Conservation (phyloP, 768 basidiomycete species). For the Cystofilobasidium ferigula region DNA sequence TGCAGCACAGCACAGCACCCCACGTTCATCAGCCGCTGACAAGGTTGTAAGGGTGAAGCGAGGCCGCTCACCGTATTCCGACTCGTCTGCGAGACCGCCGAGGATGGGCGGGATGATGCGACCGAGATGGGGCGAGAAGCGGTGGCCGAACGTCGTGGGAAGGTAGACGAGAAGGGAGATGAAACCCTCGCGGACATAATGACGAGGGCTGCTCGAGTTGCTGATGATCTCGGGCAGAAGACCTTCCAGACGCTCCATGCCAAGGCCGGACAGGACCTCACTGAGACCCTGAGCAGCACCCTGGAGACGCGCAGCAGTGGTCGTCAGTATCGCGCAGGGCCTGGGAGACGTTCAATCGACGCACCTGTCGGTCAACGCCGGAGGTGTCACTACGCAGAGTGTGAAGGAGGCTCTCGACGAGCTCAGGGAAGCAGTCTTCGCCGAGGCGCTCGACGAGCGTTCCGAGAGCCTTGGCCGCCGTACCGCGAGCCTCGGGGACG, state of each 20-base stretch:
- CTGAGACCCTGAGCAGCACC: slow-evolving; percentile 95
- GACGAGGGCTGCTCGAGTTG: slow-evolving; percentile 75
- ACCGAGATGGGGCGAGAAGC: slow-evolving; percentile 90
- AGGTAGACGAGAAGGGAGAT: slow-evolving; percentile 94
- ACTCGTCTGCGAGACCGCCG: slow-evolving; percentile 76
- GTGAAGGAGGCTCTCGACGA: slow-evolving; percentile 76
- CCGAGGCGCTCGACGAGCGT: slow-evolving; percentile 94
- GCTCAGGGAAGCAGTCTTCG: slow-evolving; percentile 85
- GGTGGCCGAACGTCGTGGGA: slow-evolving; percentile 88
- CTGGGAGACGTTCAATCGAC: background rate
- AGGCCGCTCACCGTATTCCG: slow-evolving; percentile 53
- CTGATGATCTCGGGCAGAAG: slow-evolving; percentile 85
- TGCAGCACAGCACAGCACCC: slow-evolving; percentile 8
- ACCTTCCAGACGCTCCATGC: slow-evolving; percentile 90
- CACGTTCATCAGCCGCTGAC: background rate
- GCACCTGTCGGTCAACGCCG: slow-evolving; percentile 75
- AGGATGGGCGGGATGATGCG: slow-evolving; percentile 90
- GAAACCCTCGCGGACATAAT: slow-evolving; percentile 93
- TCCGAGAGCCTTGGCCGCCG: slow-evolving; percentile 90
- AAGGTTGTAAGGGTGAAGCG: background rate
- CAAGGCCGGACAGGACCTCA: slow-evolving; percentile 86
- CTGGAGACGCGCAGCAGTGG: slow-evolving; percentile 21
- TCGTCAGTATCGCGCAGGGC: background rate
- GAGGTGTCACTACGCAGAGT: slow-evolving; percentile 86
- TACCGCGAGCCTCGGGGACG: slow-evolving; percentile 93